These are phyloP conservation scores for Phlebopus sp. DNA, from an alignment of 1,284 basidiomycete genomes.

Conservation along the genomic window DNA sequence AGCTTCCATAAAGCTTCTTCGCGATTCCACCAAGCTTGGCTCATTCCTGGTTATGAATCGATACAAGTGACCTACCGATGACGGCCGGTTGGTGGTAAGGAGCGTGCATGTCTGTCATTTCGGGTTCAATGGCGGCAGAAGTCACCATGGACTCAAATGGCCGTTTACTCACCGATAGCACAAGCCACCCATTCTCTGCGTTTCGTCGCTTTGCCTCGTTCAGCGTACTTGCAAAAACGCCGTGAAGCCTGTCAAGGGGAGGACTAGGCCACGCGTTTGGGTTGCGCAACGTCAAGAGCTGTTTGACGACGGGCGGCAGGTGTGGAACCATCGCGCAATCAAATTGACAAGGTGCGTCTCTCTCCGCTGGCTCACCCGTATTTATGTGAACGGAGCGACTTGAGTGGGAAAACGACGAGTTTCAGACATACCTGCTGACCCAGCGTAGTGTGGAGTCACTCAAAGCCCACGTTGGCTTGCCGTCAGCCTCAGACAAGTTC, in stretches of 20 bases:
- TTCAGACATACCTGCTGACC: constrained; percentile 1
- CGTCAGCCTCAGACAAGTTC: neutral
- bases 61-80: constrained; percentile 75
- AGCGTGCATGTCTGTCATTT: constrained; percentile 73
- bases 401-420: constrained; percentile 5
- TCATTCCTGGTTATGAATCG: constrained; percentile 64
- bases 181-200: constrained; percentile 80
- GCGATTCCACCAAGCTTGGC: constrained; percentile 40
- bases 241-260: constrained; percentile 48
- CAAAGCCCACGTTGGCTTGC: too few relatives aligned
- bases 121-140: constrained; percentile 21
- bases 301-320: constrained; percentile 58
- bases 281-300: constrained; percentile 67
- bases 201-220: constrained; percentile 60
- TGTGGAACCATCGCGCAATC: constrained; percentile 39
- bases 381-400: constrained; percentile 13
- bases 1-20: constrained; percentile 46
- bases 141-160: constrained; percentile 5
- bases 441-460: neutral
- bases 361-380: neutral
- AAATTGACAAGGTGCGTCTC: neutral
- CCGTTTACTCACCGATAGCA: constrained; percentile 60
- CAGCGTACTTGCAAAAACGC: constrained; percentile 56
- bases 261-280: constrained; percentile 64
- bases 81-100: constrained; percentile 81